Evolutionary conservation across 2,329 filamentous ascomycete genomes (phyloP).

Genomic region (Fragosphaeria purpurea): DNA sequence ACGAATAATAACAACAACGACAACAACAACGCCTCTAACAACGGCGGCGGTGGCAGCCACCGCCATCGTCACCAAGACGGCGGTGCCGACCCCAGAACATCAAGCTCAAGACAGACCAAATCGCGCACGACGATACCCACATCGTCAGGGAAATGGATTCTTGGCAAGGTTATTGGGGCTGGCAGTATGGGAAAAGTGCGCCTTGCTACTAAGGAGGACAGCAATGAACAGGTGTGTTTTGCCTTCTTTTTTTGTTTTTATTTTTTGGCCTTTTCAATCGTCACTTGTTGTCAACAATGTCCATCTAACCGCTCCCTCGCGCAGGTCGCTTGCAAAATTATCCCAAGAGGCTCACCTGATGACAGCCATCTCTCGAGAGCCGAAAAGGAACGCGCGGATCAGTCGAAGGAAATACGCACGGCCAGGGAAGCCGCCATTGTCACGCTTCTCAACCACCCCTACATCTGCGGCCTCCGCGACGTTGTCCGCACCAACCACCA

Average conservation of each 20-base stretch:
- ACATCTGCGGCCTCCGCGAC: constrained; percentile 92
- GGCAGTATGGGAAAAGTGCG: constrained; percentile 99
- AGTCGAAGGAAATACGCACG: constrained; percentile 92
- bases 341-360: constrained; percentile 80
- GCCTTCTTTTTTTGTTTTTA: not conserved
- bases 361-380: constrained; percentile 63
- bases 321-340: constrained; percentile 96
- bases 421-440: constrained; percentile 94
- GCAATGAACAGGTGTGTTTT: constrained; percentile 71
- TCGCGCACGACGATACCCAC: constrained; percentile 78
- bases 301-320: not conserved
- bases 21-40: not conserved
- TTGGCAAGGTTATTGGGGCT: constrained; percentile 94
- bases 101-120: constrained; percentile 41
- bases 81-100: constrained; percentile 35
- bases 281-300: too few species aligned
- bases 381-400: constrained; percentile 82
- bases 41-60: not conserved
- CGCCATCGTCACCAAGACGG: constrained; percentile 16
- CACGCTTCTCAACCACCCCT: constrained; percentile 84
- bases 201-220: constrained; percentile 80
- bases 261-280: too few species aligned
- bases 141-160: constrained; percentile 81
- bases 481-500: constrained; percentile 94
- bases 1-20: constrained; percentile 21